Evolutionary conservation across 108 stramenopile species (phyloP).

Genomic region (Cyclotella sp.): DNA sequence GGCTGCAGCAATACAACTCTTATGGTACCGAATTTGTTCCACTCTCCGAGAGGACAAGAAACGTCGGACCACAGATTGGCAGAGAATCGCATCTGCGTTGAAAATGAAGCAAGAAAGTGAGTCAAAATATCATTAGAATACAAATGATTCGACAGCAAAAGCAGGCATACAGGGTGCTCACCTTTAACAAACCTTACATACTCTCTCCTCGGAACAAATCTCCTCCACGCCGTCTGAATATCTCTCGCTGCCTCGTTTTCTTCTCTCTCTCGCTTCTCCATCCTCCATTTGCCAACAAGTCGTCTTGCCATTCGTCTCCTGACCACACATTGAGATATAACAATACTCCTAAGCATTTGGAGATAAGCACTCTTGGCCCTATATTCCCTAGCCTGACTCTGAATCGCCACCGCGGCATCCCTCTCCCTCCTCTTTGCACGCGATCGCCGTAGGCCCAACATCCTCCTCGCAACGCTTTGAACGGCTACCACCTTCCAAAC

Average conservation of each 20-base stretch:
- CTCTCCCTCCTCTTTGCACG: neutral
- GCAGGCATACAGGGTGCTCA: neutral
- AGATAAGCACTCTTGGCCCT: constrained; percentile 32
- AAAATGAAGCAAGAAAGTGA: neutral
- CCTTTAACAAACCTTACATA: neutral
- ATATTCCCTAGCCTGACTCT: constrained; percentile 18
- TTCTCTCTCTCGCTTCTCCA: neutral
- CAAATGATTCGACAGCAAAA: neutral
- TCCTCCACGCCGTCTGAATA: constrained; percentile 9
- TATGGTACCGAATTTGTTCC: neutral
- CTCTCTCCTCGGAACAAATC: neutral
- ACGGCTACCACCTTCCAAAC: constrained; percentile 60
- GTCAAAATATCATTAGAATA: neutral
- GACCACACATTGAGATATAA: constrained; percentile 5
- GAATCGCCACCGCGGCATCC: constrained; percentile 47
- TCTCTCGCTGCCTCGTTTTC: neutral
- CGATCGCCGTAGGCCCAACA: constrained; percentile 6
- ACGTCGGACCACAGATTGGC: neutral
- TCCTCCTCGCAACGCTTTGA: constrained; percentile 53
- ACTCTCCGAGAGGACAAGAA: neutral
- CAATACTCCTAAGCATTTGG: constrained; percentile 38
- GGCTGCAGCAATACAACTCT: neutral
- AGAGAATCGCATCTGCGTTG: neutral
- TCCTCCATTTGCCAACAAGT: neutral
- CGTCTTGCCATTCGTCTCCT: neutral